Evolutionary conservation across 176 grass and related monocot genomes (phyloP), one percentile per base, ranked within the genome.

Genomic region (Triticum timopheevii): DNA sequence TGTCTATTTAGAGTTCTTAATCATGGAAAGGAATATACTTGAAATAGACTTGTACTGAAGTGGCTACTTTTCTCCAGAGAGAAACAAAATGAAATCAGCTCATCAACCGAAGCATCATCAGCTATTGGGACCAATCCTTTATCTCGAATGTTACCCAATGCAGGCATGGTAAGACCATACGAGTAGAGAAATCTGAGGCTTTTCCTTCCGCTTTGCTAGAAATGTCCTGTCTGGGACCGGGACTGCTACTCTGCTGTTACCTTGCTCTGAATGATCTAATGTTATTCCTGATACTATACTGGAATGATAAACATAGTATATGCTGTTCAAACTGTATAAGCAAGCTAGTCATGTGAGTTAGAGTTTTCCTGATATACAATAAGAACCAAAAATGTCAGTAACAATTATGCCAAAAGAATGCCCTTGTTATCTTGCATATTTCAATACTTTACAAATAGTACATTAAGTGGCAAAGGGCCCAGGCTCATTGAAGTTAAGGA

Each of bases 31-130:
- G 39, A 67, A 36, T 25, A 77, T 81, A 85, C 7, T 75, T 80
- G n/a, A 82, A 47, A 63, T 68, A 56, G 30, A 73, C 28, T 84
- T 73, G 3, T 79, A 79, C 30, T 84, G 54, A 85, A 84, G 16
- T 63, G 2, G 30, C 8, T 78, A 15, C 44, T 31, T 84, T 91
- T 88, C 47, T 87, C 36, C 81, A 91, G 89, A 76, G 79, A 76
- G 39, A 86, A 88, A 58, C 84, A 90, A 86, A 87, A 52, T 78
- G 67, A 81, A 34, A 42, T 30, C 65, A 82, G 79, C 16, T 77
- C 70, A 30, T 80, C 82, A 75, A 34, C 49, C 2, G 69, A 75
- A 65, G 76, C 79, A 86, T 81, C 52, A 42, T 30, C 83, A 64
- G 70, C n/a, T 77, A 8, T 16, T 69, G 71, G 70, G 35, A 10